Evolutionary conservation across 1,284 basidiomycete species (phyloP).

Genomic region (Malassezia brasiliensis): DNA sequence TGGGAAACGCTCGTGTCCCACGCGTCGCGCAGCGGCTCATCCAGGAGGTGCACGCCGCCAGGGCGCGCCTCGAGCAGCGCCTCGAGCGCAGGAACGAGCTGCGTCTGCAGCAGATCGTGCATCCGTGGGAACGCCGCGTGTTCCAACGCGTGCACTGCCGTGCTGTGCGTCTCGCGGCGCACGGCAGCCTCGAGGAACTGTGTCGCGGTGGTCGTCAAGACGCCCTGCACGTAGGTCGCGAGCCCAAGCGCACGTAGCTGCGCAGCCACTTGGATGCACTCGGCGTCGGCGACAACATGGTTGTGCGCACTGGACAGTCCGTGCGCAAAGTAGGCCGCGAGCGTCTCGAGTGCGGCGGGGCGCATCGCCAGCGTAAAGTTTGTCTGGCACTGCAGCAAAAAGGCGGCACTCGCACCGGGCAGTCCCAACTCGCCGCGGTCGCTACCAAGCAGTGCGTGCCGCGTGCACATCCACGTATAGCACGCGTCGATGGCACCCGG

Average conservation of each 20-base stretch:
- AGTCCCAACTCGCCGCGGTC: background rate
- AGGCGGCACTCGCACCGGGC: background rate
- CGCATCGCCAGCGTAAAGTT: slow-evolving; percentile 3
- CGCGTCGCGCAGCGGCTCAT: background rate
- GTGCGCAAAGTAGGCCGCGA: slow-evolving; percentile 1
- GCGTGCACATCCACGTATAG: slow-evolving; percentile 7
- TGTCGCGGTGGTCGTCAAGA: slow-evolving; percentile 6
- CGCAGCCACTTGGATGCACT: slow-evolving; percentile 7
- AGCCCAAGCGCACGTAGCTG: slow-evolving; percentile 15
- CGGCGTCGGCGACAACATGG: background rate
- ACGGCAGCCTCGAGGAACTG: slow-evolving; percentile 6
- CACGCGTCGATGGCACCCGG: slow-evolving; percentile 2
- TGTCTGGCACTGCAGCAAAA: slow-evolving; percentile 7
- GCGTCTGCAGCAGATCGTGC: background rate
- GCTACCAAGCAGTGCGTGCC: background rate
- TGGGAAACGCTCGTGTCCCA: slow-evolving; percentile 17
- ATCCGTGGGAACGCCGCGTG: slow-evolving; percentile 5
- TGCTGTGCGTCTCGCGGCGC: background rate
- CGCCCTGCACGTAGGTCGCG: slow-evolving; percentile 9
- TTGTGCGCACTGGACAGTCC: background rate
- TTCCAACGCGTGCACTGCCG: background rate
- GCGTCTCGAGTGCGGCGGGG: background rate
- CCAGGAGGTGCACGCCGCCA: background rate
- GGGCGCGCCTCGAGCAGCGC: slow-evolving; percentile 9
- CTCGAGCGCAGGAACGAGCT: slow-evolving; percentile 13